Percentiles rank a stretch among this genome's conserved stretches.
Evolutionary conservation across 108 stramenopile species (phyloP).

Genomic region (Fistulifera pelliculosa): DNA sequence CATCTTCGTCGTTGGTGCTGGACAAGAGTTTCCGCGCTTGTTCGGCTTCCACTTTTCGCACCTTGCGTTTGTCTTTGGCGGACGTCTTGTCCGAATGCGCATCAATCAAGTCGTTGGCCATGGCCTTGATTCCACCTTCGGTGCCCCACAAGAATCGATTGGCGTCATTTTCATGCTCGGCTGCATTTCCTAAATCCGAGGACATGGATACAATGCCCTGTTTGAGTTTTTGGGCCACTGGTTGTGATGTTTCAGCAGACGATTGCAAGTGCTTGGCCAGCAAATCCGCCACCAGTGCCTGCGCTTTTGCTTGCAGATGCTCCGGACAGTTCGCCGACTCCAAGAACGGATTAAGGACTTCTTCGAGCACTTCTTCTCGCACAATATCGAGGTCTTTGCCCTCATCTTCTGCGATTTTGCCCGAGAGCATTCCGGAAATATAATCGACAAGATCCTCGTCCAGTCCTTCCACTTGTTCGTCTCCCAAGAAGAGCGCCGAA

Average conservation of each 20-base stretch:
- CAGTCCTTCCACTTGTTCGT: constrained; percentile 5
- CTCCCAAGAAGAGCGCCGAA: no score
- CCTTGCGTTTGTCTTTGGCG: constrained; percentile 68
- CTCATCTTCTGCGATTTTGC: constrained; percentile 20
- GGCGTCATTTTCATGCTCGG: constrained; percentile 42
- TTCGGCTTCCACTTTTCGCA: constrained; percentile 64
- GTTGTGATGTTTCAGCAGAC: neutral
- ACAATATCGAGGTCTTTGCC: constrained; percentile 1
- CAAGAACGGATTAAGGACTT: constrained; percentile 57
- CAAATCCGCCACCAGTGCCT: constrained; percentile 20
- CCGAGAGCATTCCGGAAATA: constrained; percentile 47
- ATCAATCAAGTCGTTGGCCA: constrained; percentile 63
- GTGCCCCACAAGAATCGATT: constrained; percentile 61
- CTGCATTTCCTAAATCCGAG: constrained; percentile 31
- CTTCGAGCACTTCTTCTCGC: constrained; percentile 41
- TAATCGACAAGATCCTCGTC: constrained; percentile 58
- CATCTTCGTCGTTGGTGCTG: constrained; percentile 38
- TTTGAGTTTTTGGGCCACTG: constrained; percentile 32
- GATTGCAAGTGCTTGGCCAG: neutral
- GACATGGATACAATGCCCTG: constrained; percentile 70
- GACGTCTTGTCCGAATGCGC: constrained; percentile 48
- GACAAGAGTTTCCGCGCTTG: constrained; percentile 42
- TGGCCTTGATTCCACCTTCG: constrained; percentile 48
- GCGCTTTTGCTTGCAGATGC: constrained; percentile 27
- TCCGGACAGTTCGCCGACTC: constrained; percentile 48